These are phyloP conservation scores for Talaromyces albobiverticillius DNA, from an alignment of 2,329 filamentous ascomycete genomes.

Conservation along the genomic window DNA sequence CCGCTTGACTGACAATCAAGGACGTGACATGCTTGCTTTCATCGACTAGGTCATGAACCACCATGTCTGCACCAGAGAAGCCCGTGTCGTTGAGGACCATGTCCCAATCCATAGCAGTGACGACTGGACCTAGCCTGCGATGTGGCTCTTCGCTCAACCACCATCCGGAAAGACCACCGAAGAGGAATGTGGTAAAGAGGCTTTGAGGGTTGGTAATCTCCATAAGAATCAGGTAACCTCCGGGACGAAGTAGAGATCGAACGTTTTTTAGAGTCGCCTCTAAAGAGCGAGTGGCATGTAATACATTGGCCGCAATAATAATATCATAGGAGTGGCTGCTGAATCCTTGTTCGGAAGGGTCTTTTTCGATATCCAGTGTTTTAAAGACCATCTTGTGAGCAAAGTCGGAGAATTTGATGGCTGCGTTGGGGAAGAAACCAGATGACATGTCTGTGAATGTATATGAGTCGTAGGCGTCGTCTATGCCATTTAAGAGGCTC, in stretches of 20 bases:
- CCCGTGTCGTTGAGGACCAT: background rate
- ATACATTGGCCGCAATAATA: conserved; percentile 33
- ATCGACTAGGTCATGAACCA: background rate
- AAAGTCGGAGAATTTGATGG: conserved; percentile 6
- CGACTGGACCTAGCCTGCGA: background rate
- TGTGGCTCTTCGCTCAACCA: conserved; percentile 26
- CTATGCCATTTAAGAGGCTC: too few relatives aligned
- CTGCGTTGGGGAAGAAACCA: conserved; percentile 20
- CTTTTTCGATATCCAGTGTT: conserved; percentile 27
- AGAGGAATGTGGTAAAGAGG: conserved; percentile 20
- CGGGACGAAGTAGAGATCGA: conserved; percentile 32
- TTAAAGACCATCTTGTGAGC: conserved; percentile 22
- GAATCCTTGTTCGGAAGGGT: conserved; percentile 29
- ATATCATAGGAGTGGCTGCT: conserved; percentile 27
- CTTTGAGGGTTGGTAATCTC: conserved; percentile 34
- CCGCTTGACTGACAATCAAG: conserved; percentile 5
- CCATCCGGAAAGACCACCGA: conserved; percentile 39
- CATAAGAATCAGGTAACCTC: conserved; percentile 45
- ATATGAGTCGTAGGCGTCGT: conserved; percentile 13
- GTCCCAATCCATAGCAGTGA: conserved; percentile 5
- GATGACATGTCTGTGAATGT: conserved; percentile 23
- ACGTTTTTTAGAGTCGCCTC: conserved; percentile 24
- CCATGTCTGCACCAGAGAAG: conserved; percentile 8
- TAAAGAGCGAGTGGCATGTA: conserved; percentile 29
- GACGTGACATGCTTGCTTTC: background rate